Evolutionary conservation across 164 flowering plant species (phyloP).

Genomic region (Aristolochia contorta): DNA sequence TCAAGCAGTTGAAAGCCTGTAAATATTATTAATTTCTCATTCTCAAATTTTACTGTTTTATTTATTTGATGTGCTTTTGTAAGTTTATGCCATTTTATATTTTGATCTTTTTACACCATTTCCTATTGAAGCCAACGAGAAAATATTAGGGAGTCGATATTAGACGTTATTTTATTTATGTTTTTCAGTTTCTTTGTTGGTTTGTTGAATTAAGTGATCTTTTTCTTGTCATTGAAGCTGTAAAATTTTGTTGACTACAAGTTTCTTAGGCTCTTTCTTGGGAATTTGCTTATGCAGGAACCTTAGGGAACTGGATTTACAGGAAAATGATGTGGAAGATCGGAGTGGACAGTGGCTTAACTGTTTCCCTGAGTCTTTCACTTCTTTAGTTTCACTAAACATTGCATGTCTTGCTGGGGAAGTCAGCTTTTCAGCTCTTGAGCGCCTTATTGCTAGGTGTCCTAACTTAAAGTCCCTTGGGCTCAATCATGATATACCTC

Average conservation of each 20-base stretch:
- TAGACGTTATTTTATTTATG: too few relatives aligned
- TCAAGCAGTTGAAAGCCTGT: too few relatives aligned
- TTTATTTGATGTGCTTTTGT: too few relatives aligned
- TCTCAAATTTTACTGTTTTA: too few relatives aligned
- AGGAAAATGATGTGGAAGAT: constrained; percentile 85
- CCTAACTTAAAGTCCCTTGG: constrained; percentile 64
- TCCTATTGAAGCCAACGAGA: too few relatives aligned
- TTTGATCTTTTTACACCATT: too few relatives aligned
- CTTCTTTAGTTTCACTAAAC: constrained; percentile 73
- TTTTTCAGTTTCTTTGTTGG: too few relatives aligned
- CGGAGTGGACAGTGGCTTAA: constrained; percentile 77
- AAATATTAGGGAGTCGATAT: too few relatives aligned
- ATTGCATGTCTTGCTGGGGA: constrained; percentile 66
- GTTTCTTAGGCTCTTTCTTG: neutral
- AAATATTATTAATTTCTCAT: too few relatives aligned
- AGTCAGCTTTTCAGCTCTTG: constrained; percentile 63
- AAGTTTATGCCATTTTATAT: too few relatives aligned
- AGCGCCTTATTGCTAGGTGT: constrained; percentile 67
- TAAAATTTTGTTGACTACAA: neutral
- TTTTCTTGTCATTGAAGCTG: too few relatives aligned
- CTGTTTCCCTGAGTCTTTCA: constrained; percentile 65
- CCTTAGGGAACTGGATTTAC: constrained; percentile 66
- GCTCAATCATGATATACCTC: constrained; percentile 71
- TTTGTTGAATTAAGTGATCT: too few relatives aligned
- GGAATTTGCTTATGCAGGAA: constrained; percentile 34